These are phyloP conservation scores for Melanopsichium pennsylvanicum DNA, from an alignment of 1,284 basidiomycete genomes.

Conservation along the genomic window DNA sequence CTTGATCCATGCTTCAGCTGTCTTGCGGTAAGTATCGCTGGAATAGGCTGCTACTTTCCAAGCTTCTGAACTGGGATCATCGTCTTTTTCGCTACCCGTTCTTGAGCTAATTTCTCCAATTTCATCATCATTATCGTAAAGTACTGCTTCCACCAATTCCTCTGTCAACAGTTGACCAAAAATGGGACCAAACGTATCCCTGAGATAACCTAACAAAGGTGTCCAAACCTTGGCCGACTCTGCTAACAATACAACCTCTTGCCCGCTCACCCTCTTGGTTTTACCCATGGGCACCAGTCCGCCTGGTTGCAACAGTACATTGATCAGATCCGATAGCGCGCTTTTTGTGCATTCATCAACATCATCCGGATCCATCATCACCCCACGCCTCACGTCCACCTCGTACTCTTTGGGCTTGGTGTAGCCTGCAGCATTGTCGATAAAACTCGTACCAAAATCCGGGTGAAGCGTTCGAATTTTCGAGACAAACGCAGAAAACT, in stretches of 20 bases:
- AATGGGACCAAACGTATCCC: slow-evolving; percentile 21
- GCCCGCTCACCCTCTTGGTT: slow-evolving; percentile 18
- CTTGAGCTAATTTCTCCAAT: too few relatives aligned
- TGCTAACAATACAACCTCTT: slow-evolving; percentile 6
- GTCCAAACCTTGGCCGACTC: slow-evolving; percentile 26
- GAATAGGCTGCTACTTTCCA: slow-evolving; percentile 16
- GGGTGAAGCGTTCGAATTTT: slow-evolving; percentile 27
- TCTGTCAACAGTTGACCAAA: slow-evolving; percentile 29
- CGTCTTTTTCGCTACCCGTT: neutral
- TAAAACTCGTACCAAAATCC: slow-evolving; percentile 18
- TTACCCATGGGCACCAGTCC: slow-evolving; percentile 38
- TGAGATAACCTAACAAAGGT: slow-evolving; percentile 27
- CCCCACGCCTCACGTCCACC: slow-evolving; percentile 3
- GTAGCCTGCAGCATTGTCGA: slow-evolving; percentile 8
- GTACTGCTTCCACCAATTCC: slow-evolving; percentile 21
- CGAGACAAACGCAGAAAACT: slow-evolving; percentile 36
- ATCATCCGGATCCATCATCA: slow-evolving; percentile 30
- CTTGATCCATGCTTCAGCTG: slow-evolving; percentile 34
- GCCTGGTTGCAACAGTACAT: slow-evolving; percentile 28
- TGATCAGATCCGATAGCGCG: slow-evolving; percentile 22
- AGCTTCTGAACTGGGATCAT: slow-evolving; percentile 8
- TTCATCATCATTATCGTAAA: neutral
- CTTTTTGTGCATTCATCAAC: slow-evolving; percentile 36
- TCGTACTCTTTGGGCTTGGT: slow-evolving; percentile 27
- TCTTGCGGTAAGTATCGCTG: slow-evolving; percentile 19